These are phyloP conservation scores for Trichocladium uniseriatum DNA, from an alignment of 495 filamentous ascomycete genomes.

Conservation along the genomic window DNA sequence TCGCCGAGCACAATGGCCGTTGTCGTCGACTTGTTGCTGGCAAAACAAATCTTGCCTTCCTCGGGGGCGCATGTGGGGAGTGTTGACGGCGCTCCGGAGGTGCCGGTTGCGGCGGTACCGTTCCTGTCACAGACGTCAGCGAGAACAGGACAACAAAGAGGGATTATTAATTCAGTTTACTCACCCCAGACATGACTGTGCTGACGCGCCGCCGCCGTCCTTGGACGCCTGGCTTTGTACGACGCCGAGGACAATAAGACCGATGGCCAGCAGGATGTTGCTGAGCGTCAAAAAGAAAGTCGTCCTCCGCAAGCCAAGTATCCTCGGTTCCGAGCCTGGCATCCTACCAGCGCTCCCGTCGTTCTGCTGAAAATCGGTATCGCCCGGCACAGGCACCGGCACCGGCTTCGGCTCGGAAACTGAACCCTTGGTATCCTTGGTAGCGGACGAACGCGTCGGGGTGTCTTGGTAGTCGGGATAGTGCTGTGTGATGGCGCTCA, in stretches of 20 bases:
- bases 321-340: not conserved
- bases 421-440: too few species aligned
- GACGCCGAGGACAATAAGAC: conserved; percentile 2
- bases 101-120: not conserved
- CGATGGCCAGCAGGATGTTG: conserved; percentile 6
- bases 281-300: conserved; percentile 3
- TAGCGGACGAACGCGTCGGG: too few species aligned
- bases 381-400: too few species aligned
- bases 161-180: too few species aligned
- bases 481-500: not conserved
- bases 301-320: conserved; percentile 4
- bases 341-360: too few species aligned
- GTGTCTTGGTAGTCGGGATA: too few species aligned
- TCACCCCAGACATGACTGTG: too few species aligned
- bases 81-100: not conserved
- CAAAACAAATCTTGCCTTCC: not conserved
- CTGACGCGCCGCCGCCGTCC: too few species aligned
- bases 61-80: not conserved
- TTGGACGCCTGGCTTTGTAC: not conserved
- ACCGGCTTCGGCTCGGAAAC: too few species aligned
- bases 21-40: not conserved
- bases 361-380: too few species aligned
- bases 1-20: not conserved
- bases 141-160: too few species aligned
- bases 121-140: too few species aligned